Evolutionary conservation across 257 asterid species (phyloP).

Genomic region (Solanum peruvianum): DNA sequence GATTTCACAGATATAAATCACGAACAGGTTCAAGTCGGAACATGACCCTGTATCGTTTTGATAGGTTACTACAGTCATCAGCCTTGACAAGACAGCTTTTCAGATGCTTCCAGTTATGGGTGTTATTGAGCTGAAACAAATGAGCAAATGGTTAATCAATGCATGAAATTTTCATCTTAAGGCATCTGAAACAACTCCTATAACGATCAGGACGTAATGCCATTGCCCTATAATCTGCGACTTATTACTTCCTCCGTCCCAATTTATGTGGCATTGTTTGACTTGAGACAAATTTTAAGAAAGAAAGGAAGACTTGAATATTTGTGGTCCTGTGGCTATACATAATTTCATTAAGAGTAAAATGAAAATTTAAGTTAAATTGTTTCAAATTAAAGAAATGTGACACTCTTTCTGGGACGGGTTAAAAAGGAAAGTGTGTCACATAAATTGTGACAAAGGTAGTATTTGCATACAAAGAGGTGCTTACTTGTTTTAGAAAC

Average conservation of each 20-base stretch:
- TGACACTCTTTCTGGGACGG: not conserved
- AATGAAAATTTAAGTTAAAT: too few relatives aligned
- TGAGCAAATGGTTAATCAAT: not conserved
- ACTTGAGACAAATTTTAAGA: not conserved
- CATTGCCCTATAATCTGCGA: not conserved
- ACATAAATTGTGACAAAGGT: not conserved
- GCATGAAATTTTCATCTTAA: not conserved
- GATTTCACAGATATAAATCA: not conserved
- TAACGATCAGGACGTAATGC: not conserved
- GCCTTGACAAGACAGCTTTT: conserved; percentile 82
- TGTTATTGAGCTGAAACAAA: conserved; percentile 57
- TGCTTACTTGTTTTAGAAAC: conserved; percentile 75
- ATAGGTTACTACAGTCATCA: conserved; percentile 55
- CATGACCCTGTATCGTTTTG: conserved; percentile 60
- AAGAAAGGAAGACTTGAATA: not conserved
- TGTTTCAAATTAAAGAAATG: not conserved
- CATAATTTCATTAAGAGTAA: too few relatives aligned
- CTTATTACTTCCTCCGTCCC: not conserved
- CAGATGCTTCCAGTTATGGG: conserved; percentile 68
- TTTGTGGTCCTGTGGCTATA: not conserved
- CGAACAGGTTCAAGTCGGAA: not conserved
- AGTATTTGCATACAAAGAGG: not conserved
- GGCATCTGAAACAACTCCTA: not conserved
- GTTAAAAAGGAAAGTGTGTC: not conserved
- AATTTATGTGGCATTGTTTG: not conserved